Evolutionary conservation across 768 basidiomycete species (phyloP).

Genomic region (Boletus vinaceobasis): DNA sequence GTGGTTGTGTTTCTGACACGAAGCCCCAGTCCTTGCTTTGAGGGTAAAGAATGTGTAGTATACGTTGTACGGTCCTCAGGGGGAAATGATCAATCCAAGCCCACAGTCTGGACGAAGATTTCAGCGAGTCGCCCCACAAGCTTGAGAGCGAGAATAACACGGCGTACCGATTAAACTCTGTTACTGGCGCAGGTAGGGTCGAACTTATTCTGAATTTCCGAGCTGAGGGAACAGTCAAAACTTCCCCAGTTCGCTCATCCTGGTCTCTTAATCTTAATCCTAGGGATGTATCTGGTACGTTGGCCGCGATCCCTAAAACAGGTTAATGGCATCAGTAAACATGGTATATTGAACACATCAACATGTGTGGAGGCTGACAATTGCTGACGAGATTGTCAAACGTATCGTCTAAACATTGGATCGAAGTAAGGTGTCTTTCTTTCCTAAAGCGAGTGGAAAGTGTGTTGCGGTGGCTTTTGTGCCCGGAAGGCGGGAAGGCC

Average conservation of each 20-base stretch:
- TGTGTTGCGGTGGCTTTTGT: constrained; percentile 36
- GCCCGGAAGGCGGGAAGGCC: constrained; percentile 21
- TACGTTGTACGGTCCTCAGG: constrained; percentile 32
- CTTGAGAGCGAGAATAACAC: background rate
- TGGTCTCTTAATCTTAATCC: constrained; percentile 22
- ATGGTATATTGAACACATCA: background rate
- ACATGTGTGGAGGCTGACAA: constrained; percentile 19
- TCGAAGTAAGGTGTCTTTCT: constrained; percentile 31
- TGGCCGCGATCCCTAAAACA: constrained; percentile 23
- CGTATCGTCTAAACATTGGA: constrained; percentile 23
- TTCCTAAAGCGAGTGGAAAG: constrained; percentile 33
- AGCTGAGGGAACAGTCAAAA: constrained; percentile 32
- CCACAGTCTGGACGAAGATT: constrained; percentile 20
- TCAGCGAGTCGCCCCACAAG: background rate
- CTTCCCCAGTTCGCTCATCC: constrained; percentile 27
- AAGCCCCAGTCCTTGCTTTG: constrained; percentile 43
- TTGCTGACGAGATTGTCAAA: constrained; percentile 29
- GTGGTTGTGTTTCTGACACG: constrained; percentile 30
- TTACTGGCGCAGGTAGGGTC: constrained; percentile 29
- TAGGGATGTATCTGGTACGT: constrained; percentile 29
- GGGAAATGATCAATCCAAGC: constrained; percentile 34
- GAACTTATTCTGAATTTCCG: constrained; percentile 26
- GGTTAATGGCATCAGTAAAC: constrained; percentile 1
- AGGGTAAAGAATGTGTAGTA: constrained; percentile 45
- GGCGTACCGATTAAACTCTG: constrained; percentile 31